Evolutionary conservation across 1,284 basidiomycete species (phyloP).

Genomic region (Trichosporon faecale): DNA sequence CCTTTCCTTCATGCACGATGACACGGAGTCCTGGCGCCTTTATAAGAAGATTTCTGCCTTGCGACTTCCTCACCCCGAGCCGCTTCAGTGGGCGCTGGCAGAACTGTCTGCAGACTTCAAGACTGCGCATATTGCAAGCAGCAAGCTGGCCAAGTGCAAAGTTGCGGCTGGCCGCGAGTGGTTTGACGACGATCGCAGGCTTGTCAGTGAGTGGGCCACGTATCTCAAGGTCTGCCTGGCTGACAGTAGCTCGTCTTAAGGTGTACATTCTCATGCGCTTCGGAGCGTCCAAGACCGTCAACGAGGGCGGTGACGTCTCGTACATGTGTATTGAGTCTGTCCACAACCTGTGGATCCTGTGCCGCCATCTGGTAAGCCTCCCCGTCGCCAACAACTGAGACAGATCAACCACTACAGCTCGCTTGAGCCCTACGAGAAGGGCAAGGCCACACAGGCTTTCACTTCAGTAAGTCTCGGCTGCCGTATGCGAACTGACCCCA

Average conservation of each 20-base stretch:
- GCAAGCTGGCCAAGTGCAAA: neutral
- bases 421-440: neutral
- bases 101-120: neutral
- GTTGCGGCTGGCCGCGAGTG: neutral
- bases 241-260: neutral
- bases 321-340: neutral
- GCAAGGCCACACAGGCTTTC: neutral
- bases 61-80: neutral
- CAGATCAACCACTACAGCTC: neutral
- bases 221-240: no score
- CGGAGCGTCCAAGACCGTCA: neutral
- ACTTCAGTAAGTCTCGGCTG: neutral
- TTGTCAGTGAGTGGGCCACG: neutral
- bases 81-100: neutral
- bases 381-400: neutral
- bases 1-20: neutral
- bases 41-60: neutral
- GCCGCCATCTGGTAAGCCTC: neutral
- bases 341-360: neutral
- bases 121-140: neutral
- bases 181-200: neutral
- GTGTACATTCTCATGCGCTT: neutral
- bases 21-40: neutral
- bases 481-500: neutral
- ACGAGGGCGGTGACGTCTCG: neutral